These are phyloP conservation scores for Starmera caribaea DNA, from an alignment of 805 yeast genomes.

Conservation along the genomic window DNA sequence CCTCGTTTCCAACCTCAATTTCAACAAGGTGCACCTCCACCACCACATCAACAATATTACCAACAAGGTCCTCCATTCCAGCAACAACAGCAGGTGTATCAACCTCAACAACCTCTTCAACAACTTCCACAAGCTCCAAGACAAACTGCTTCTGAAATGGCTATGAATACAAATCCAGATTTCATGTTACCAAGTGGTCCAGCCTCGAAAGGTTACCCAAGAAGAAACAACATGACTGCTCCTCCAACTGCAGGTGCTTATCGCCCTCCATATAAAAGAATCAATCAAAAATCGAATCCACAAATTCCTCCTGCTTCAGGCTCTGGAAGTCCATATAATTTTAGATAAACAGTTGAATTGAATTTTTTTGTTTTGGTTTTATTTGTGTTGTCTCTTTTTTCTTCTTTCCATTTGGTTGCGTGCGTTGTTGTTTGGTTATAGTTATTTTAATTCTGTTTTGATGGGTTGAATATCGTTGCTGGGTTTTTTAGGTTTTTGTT, in stretches of 20 bases:
- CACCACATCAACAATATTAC: not conserved
- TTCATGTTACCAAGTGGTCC: constrained; percentile 22
- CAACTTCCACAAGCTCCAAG: constrained; percentile 10
- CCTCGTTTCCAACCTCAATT: not conserved
- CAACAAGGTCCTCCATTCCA: constrained; percentile 3
- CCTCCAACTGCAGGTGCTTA: constrained; percentile 15
- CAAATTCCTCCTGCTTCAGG: constrained; percentile 30
- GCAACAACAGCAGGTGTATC: constrained; percentile 5
- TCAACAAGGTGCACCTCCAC: not conserved
- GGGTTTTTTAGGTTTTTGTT: too few species aligned
- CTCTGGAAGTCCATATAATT: constrained; percentile 35
- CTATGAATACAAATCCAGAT: constrained; percentile 41
- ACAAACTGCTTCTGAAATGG: constrained; percentile 26
- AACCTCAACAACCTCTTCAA: constrained; percentile 10
- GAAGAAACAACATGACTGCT: constrained; percentile 5
- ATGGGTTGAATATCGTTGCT: too few species aligned
- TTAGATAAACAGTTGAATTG: constrained; percentile 25
- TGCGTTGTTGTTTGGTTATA: too few species aligned
- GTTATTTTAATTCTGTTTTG: too few species aligned
- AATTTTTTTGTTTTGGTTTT: not conserved
- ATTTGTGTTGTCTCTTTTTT: too few species aligned
- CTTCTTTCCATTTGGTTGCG: too few species aligned
- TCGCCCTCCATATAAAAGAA: constrained; percentile 31
- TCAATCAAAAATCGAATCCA: constrained; percentile 19
- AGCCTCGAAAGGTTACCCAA: constrained; percentile 4